Percentiles rank a stretch among this genome's conserved stretches.
These are phyloP conservation scores for Neoboletus brunneissimus DNA, from an alignment of 768 basidiomycete genomes.

Conservation along the genomic window DNA sequence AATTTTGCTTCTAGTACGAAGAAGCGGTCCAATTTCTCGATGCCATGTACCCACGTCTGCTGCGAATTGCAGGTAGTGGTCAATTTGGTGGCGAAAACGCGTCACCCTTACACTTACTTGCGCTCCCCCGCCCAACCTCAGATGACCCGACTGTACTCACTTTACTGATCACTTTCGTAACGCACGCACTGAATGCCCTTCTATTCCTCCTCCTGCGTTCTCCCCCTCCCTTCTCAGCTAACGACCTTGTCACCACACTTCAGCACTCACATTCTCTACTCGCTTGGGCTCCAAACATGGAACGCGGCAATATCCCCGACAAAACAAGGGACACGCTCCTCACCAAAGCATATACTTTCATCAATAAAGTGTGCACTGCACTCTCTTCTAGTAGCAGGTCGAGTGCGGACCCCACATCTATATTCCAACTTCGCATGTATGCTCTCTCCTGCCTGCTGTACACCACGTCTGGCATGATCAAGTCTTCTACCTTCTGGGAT, in stretches of 20 bases:
- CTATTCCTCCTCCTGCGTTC: constrained; percentile 27
- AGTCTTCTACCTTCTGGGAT: constrained; percentile 65
- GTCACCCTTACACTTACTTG: constrained; percentile 33
- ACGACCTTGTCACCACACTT: constrained; percentile 33
- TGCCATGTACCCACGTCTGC: constrained; percentile 46
- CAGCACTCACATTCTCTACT: constrained; percentile 38
- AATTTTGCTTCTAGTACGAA: constrained; percentile 45
- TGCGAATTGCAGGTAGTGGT: constrained; percentile 7
- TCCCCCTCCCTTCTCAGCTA: constrained; percentile 17
- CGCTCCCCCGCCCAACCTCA: constrained; percentile 42
- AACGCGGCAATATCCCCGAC: constrained; percentile 35
- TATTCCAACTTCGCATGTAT: constrained; percentile 41
- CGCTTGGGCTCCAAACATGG: constrained; percentile 49
- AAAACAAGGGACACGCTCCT: constrained; percentile 59
- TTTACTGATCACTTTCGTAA: constrained; percentile 58
- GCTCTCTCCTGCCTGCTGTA: constrained; percentile 47
- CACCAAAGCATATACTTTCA: constrained; percentile 54
- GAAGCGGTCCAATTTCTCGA: constrained; percentile 44
- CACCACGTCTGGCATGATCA: constrained; percentile 46
- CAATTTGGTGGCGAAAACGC: neutral
- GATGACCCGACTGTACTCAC: constrained; percentile 39
- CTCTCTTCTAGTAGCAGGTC: constrained; percentile 32
- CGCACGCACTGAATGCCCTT: constrained; percentile 49
- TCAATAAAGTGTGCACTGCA: constrained; percentile 36
- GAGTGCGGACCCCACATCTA: constrained; percentile 14